Evolutionary conservation across 2,329 filamentous ascomycete genomes (phyloP).

Genomic region (Colletotrichum sp.): DNA sequence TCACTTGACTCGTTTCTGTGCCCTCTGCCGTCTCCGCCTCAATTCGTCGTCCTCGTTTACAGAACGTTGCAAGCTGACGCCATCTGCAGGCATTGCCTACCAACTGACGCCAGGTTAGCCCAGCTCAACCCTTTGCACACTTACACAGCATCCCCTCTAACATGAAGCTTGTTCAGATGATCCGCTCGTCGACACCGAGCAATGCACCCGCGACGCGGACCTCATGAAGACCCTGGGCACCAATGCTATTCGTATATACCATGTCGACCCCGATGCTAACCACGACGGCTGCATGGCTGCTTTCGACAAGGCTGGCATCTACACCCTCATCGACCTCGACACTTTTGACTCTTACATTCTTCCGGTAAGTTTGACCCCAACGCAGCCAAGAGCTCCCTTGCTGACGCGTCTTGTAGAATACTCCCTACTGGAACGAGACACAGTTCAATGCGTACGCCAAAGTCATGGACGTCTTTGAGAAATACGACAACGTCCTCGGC

Average conservation of each 20-base stretch:
- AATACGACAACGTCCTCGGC: constrained; percentile 80
- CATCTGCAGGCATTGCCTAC: constrained; percentile 72
- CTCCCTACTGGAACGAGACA: constrained; percentile 74
- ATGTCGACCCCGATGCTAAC: constrained; percentile 74
- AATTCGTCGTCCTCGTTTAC: not conserved
- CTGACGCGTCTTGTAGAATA: constrained; percentile 43
- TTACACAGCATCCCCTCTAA: constrained; percentile 1
- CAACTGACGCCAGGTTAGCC: constrained; percentile 53
- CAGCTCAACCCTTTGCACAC: not conserved
- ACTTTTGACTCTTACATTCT: constrained; percentile 74
- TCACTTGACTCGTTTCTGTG: not conserved
- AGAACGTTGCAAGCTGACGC: constrained; percentile 1
- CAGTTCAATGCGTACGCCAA: constrained; percentile 72
- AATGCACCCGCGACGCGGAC: constrained; percentile 76
- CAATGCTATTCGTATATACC: constrained; percentile 88
- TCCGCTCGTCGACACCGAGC: constrained; percentile 75
- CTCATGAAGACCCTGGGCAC: constrained; percentile 83
- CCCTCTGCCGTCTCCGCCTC: not conserved
- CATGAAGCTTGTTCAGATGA: constrained; percentile 54
- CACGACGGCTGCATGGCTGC: constrained; percentile 83
- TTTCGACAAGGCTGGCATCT: constrained; percentile 82
- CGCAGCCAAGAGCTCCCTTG: not conserved
- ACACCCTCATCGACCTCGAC: constrained; percentile 84
- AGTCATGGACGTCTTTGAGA: constrained; percentile 79
- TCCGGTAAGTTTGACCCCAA: constrained; percentile 47